These are phyloP conservation scores for Lentinula boryana DNA, from an alignment of 768 basidiomycete species.

Conservation along the genomic window DNA sequence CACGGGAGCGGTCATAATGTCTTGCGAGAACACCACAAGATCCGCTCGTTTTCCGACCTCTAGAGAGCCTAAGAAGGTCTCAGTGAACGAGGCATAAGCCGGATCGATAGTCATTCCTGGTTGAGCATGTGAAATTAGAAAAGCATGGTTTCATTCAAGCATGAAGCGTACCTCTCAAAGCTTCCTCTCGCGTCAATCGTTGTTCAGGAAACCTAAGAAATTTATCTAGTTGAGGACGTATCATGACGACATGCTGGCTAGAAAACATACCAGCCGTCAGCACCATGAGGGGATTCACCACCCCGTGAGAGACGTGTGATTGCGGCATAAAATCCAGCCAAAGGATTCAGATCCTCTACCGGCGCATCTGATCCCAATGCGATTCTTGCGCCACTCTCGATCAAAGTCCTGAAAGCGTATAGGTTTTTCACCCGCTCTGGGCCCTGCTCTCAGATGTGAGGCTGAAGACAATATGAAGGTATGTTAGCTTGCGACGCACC, in stretches of 20 bases:
- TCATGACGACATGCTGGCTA: neutral
- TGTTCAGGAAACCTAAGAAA: conserved; percentile 74
- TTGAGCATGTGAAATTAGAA: neutral
- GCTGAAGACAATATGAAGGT: neutral
- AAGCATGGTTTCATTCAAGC: neutral
- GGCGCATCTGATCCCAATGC: conserved; percentile 88
- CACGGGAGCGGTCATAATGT: conserved; percentile 67
- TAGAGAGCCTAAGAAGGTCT: conserved; percentile 69
- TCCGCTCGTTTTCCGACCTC: conserved; percentile 78
- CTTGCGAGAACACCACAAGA: conserved; percentile 75
- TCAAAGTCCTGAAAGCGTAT: conserved; percentile 79
- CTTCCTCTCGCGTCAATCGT: conserved; percentile 67
- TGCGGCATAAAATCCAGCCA: conserved; percentile 85
- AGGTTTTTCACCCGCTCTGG: conserved; percentile 77
- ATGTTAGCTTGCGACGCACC: conserved; percentile 31
- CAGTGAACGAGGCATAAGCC: conserved; percentile 83
- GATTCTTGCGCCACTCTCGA: conserved; percentile 60
- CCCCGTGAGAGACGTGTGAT: conserved; percentile 64
- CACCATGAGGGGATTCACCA: conserved; percentile 77
- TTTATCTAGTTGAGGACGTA: neutral
- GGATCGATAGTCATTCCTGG: conserved; percentile 83
- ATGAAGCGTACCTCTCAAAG: conserved; percentile 53
- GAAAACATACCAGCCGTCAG: conserved; percentile 66
- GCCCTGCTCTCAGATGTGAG: conserved; percentile 40
- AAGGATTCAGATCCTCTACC: conserved; percentile 81